Conservation (phyloP, 2,329 filamentous ascomycete genomes). For the Penicillium sp. region DNA sequence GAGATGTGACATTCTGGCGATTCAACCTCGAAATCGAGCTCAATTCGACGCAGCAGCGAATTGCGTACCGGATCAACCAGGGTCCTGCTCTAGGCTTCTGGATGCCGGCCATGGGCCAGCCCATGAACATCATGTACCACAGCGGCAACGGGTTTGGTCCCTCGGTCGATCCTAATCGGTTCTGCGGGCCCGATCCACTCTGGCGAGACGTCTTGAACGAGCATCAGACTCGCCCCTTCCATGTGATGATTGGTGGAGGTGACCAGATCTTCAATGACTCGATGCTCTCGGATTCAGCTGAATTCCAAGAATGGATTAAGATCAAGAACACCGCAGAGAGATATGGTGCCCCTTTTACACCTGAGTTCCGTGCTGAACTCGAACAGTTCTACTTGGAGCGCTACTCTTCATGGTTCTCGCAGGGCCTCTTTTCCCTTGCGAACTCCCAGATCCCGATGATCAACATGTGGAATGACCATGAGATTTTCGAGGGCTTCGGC, state of each 20-base stretch:
- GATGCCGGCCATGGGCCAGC: slow-evolving; percentile 76
- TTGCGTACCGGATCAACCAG: slow-evolving; percentile 92
- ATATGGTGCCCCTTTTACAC: slow-evolving; percentile 68
- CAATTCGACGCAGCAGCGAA: slow-evolving; percentile 67
- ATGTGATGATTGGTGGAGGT: slow-evolving; percentile 96
- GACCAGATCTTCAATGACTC: slow-evolving; percentile 96
- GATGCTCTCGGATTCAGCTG: slow-evolving; percentile 65
- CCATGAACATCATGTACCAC: slow-evolving; percentile 99
- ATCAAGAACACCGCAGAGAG: slow-evolving; percentile 77
- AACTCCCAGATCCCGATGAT: slow-evolving; percentile 96
- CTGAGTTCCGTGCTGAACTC: slow-evolving; percentile 79
- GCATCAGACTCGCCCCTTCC: slow-evolving; percentile 87
- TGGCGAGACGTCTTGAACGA: slow-evolving; percentile 94
- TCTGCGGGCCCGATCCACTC: slow-evolving; percentile 89
- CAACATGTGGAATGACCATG: slow-evolving; percentile 96
- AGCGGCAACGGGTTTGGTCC: slow-evolving; percentile 94
- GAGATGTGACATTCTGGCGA: slow-evolving; percentile 90
- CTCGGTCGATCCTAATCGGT: slow-evolving; percentile 68
- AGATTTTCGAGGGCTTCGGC: slow-evolving; percentile 85
- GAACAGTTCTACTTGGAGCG: slow-evolving; percentile 82
- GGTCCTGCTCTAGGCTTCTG: slow-evolving; percentile 88
- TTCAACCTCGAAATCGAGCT: slow-evolving; percentile 95
- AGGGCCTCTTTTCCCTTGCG: slow-evolving; percentile 87
- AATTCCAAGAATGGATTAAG: slow-evolving; percentile 79
- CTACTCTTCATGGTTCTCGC: slow-evolving; percentile 93